Evolutionary conservation across 2,329 filamentous ascomycete species (phyloP).

Genomic region (Exophiala bonariae): DNA sequence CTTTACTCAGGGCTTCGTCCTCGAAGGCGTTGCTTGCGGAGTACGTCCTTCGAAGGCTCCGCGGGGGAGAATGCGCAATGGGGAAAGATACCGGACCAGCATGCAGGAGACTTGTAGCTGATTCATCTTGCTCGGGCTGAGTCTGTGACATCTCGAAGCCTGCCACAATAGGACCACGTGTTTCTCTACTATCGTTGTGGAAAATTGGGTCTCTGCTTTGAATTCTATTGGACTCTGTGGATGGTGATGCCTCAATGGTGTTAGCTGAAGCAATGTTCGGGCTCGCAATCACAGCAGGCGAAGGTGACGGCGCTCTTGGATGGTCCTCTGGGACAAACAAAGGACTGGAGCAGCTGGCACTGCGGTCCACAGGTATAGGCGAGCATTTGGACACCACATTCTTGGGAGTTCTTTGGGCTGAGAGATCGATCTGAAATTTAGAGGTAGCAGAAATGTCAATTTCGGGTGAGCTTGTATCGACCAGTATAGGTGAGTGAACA

Average conservation of each 20-base stretch:
- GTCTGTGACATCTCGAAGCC: background rate
- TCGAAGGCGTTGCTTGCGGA: slow-evolving; percentile 21
- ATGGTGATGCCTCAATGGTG: too few species aligned
- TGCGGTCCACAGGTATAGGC: too few species aligned
- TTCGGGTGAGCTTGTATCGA: slow-evolving; percentile 10
- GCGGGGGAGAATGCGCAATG: background rate
- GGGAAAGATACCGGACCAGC: background rate
- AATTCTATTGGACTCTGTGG: too few species aligned
- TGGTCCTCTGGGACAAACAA: slow-evolving; percentile 18
- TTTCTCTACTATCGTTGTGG: too few species aligned
- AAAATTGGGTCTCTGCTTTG: too few species aligned
- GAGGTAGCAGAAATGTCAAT: slow-evolving; percentile 12
- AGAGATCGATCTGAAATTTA: background rate
- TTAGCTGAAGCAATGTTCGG: too few species aligned
- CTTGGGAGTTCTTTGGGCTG: too few species aligned
- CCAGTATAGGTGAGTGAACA: too few species aligned
- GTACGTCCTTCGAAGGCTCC: slow-evolving; percentile 18
- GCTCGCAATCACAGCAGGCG: background rate
- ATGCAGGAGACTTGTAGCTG: background rate
- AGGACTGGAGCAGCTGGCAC: slow-evolving; percentile 18
- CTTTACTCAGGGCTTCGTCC: slow-evolving; percentile 1
- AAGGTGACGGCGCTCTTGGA: background rate
- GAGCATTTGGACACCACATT: too few species aligned
- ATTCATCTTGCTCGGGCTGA: background rate
- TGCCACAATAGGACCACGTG: too few species aligned